These are phyloP conservation scores for Fraxinus pennsylvanica DNA, from an alignment of 257 asterid species.

Conservation along the genomic window DNA sequence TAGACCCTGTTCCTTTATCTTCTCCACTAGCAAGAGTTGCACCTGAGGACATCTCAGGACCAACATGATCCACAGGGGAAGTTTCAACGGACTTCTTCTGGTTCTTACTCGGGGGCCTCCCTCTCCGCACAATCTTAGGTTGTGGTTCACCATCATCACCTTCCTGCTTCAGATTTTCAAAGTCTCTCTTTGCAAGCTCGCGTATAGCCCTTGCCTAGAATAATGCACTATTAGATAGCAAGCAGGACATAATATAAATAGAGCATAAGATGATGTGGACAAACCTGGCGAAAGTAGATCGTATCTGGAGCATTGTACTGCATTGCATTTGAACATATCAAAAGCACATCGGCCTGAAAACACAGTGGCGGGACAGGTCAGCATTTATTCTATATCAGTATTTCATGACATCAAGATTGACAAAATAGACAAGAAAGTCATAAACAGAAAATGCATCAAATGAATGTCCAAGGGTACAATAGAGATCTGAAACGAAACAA, in stretches of 20 bases:
- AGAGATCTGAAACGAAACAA: slow-evolving; percentile 6
- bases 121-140: slow-evolving; percentile 92
- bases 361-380: slow-evolving; percentile 20
- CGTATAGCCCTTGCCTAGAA: slow-evolving; percentile 84
- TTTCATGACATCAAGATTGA: slow-evolving; percentile 7
- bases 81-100: slow-evolving; percentile 57
- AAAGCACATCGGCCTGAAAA: slow-evolving; percentile 78
- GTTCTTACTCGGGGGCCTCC: slow-evolving; percentile 90
- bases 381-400: slow-evolving; percentile 1
- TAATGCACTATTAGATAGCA: slow-evolving; percentile 26
- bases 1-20: slow-evolving; percentile 61
- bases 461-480: neutral
- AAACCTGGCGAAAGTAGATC: slow-evolving; percentile 88
- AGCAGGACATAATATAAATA: slow-evolving; percentile 12
- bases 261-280: slow-evolving; percentile 7
- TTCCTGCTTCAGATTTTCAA: slow-evolving; percentile 76
- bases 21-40: slow-evolving; percentile 61
- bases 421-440: neutral
- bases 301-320: slow-evolving; percentile 81
- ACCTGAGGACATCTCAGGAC: slow-evolving; percentile 55
- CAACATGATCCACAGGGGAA: slow-evolving; percentile 56
- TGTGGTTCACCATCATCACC: slow-evolving; percentile 92
- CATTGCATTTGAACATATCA: slow-evolving; percentile 96
- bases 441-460: neutral
- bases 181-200: slow-evolving; percentile 81